phyloP scores from a whole-genome alignment of 495 filamentous ascomycete genomes.

The Usnea hakonensis region DNA sequence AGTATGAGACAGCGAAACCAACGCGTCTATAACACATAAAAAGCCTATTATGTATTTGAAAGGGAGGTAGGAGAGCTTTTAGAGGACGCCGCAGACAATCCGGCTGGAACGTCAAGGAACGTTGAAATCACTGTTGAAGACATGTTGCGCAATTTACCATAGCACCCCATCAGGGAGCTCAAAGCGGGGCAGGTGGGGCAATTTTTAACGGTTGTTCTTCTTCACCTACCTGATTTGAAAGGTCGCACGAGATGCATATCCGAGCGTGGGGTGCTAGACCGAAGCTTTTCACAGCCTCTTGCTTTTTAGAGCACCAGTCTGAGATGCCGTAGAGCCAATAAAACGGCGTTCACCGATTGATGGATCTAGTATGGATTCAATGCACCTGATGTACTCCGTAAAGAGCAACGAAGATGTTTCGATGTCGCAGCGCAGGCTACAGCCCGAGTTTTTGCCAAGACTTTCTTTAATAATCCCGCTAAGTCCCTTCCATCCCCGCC shows the following conservation, averaged over 20 bases:
- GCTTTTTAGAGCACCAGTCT: too few species aligned
- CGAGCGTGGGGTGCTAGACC: background rate
- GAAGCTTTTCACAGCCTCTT: too few species aligned
- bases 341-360: too few species aligned
- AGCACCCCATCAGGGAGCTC: background rate
- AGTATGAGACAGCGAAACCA: background rate
- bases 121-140: background rate
- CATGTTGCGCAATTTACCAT: background rate
- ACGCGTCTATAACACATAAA: background rate
- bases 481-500: background rate
- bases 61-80: background rate
- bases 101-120: background rate
- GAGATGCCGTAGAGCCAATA: too few species aligned
- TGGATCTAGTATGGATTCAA: too few species aligned
- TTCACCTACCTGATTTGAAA: background rate
- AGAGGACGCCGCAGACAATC: background rate
- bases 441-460: too few species aligned
- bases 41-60: background rate
- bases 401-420: too few species aligned
- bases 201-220: background rate
- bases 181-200: background rate
- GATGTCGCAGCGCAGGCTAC: too few species aligned
- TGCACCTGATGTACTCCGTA: too few species aligned
- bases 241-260: background rate
- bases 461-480: too few species aligned